Base-by-base conservation (phyloP, 108 stramenopile genomes). In the Skeletonema tropicum region DNA sequence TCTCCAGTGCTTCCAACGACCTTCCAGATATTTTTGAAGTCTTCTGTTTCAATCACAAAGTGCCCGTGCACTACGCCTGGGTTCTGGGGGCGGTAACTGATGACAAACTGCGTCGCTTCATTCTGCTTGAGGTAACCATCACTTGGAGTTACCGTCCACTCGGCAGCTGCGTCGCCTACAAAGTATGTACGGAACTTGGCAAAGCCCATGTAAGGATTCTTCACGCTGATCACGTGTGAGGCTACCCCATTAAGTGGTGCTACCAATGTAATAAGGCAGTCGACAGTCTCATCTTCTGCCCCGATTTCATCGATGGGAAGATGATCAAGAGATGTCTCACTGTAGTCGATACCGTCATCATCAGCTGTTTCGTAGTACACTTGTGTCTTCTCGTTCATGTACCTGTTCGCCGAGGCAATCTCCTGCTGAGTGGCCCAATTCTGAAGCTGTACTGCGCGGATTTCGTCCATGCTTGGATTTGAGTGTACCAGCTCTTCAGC, bases 191-290 rank as follows among this genome's bases (percentile, higher is more conserved):
- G 88, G 64, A 92, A 95, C 66, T 92, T 86, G 14, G 94, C 90
- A 83, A 87, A 95, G 14, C 94, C 94, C 91, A 95, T 95, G 89
- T 86, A 95, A 3, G 75, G 77, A 68, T 94, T 94, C 81, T 86
- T 75, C 69, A 89, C 87, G 75, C 64, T 73, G 66, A 91, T 80
- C 39, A 90, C 90, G 64, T 89, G 68, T 14, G 74, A 59, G 31
- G 79, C 86, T 36, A 75, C n/a, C n/a, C n/a, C n/a, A n/a, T n/a
- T n/a, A n/a, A n/a, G n/a, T n/a, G n/a, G n/a, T n/a, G n/a, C n/a
- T n/a, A n/a, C n/a, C n/a, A n/a, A n/a, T n/a, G n/a, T n/a, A n/a
- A n/a, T n/a, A n/a, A n/a, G n/a, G n/a, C n/a, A n/a, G n/a, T n/a
- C n/a, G n/a, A n/a, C n/a, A n/a, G n/a, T n/a, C n/a, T n/a, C n/a